phyloP scores from a whole-genome alignment of 179 eudicot genomes.

The Corrigiola litoralis region DNA sequence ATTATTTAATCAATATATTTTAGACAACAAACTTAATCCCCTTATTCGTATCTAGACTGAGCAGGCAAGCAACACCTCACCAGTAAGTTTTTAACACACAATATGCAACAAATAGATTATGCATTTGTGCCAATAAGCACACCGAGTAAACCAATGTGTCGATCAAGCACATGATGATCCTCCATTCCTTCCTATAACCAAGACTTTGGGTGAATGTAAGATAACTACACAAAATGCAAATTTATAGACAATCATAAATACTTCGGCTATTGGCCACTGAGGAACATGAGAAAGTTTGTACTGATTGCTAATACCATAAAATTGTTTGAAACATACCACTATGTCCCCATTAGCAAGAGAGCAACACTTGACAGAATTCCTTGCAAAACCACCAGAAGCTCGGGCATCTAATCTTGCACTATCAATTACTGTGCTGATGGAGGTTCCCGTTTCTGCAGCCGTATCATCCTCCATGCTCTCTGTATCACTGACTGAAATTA shows the following conservation, averaged over 20 bases:
- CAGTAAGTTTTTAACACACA: not conserved
- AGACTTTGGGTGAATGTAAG: not conserved
- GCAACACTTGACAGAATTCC: slow-evolving; percentile 69
- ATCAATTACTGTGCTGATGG: slow-evolving; percentile 60
- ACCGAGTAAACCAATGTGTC: no score
- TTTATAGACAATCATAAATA: no score
- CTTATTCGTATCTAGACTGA: no score
- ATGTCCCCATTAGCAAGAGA: slow-evolving; percentile 92
- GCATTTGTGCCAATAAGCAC: no score
- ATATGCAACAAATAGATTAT: not conserved
- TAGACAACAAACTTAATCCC: no score
- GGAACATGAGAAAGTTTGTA: not conserved
- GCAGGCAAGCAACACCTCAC: no score
- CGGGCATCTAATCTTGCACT: slow-evolving; percentile 75
- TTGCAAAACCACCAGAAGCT: slow-evolving; percentile 87
- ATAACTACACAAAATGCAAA: not conserved
- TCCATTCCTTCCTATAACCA: no score
- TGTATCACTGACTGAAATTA: no score
- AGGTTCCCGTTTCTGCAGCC: slow-evolving; percentile 23
- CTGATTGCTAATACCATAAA: slow-evolving; percentile 1
- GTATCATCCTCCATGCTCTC: slow-evolving; percentile 32
- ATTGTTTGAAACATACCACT: slow-evolving; percentile 77
- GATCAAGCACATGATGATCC: no score
- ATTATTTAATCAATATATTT: not conserved
- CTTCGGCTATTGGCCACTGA: no score